Base-by-base conservation (phyloP, 495 filamentous ascomycete genomes). In the Xylaria scruposa region DNA sequence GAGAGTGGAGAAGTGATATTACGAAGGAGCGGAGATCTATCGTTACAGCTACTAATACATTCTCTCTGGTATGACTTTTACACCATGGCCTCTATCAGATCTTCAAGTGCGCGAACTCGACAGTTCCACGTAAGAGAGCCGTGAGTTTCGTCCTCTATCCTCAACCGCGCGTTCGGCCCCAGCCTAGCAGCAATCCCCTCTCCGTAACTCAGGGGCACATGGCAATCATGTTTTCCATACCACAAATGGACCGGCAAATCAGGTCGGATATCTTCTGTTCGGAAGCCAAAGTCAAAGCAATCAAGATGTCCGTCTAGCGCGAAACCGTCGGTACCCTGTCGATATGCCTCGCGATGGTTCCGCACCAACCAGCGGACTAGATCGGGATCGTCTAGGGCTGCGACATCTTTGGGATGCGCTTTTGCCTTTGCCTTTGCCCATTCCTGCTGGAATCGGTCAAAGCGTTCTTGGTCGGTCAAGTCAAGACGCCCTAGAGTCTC, bases 281-380 rank as follows among this genome's bases (percentile, higher is more conserved):
- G 44, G 65, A 83, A 83, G 0, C 79, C 80, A 78, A 81, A 84
- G 47, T 76, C 56, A 8, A 72, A 59, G 29, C 77, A 66, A 0
- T 81, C 58, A 21, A 84, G 68, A n/a, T 67, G 49, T 1, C 73
- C 77, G 44, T 84, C 82, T 15, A 76, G 66, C 29, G 74, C 77
- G 38, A 75, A 67, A 3, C 72, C 75, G 17, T 63, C 59, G 12
- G 72, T 62, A 33, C 80, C 81, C 60, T 78, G 78, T 26, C 62
- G 67, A 64, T 85, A 83, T 1, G 66, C 67, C 26, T 72, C 54
- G 83, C 80, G 33, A 72, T 73, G 49, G 77, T 61, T 67, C 17
- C 54, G 63, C 10, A 68, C 53, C 13, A 71, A 6, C 17, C 24
- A 56, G 15, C 62, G 49, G 36, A 68, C 7, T 0, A 60, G 46